Evolutionary conservation across 2,329 filamentous ascomycete genomes (phyloP).

Genomic region (Cryphonectria parasitica): DNA sequence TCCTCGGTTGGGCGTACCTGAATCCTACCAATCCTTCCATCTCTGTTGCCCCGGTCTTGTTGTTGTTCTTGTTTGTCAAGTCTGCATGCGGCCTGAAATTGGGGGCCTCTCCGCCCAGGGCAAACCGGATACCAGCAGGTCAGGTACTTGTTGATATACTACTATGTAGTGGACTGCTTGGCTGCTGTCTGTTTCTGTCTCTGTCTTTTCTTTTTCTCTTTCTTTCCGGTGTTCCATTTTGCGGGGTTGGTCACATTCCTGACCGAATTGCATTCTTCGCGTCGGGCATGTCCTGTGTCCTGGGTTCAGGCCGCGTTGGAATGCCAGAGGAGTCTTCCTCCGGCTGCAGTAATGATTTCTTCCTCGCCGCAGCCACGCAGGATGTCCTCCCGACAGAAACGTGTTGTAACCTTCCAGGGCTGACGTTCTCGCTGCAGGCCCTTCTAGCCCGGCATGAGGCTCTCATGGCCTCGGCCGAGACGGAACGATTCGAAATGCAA

Average conservation of each 20-base stretch:
- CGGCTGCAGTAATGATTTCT: not conserved
- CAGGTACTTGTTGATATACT: slow-evolving; percentile 1
- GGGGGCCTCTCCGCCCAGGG: not conserved
- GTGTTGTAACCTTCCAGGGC: slow-evolving; percentile 49
- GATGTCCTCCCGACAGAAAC: slow-evolving; percentile 19
- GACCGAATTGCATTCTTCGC: slow-evolving; percentile 8
- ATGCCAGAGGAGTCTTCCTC: slow-evolving; percentile 10
- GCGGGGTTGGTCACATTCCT: slow-evolving; percentile 35
- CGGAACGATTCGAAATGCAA: slow-evolving; percentile 75
- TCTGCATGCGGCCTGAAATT: slow-evolving; percentile 8
- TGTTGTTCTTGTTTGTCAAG: slow-evolving; percentile 11
- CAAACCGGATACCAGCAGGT: not conserved
- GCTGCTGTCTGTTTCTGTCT: not conserved
- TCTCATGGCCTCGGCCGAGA: slow-evolving; percentile 90
- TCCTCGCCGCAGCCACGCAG: slow-evolving; percentile 23
- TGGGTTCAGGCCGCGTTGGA: slow-evolving; percentile 14
- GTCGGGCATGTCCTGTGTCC: slow-evolving; percentile 14
- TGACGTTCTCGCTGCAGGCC: slow-evolving; percentile 80
- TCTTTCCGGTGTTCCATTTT: not conserved
- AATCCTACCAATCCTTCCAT: slow-evolving; percentile 12
- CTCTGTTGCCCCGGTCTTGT: not conserved
- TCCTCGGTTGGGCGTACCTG: slow-evolving; percentile 13
- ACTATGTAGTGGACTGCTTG: not conserved
- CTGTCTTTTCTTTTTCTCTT: not conserved
- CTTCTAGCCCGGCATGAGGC: slow-evolving; percentile 90